Base-by-base conservation (phyloP, 192 early-diverging fungal genomes). In the Tieghemiomyces parasiticus region DNA sequence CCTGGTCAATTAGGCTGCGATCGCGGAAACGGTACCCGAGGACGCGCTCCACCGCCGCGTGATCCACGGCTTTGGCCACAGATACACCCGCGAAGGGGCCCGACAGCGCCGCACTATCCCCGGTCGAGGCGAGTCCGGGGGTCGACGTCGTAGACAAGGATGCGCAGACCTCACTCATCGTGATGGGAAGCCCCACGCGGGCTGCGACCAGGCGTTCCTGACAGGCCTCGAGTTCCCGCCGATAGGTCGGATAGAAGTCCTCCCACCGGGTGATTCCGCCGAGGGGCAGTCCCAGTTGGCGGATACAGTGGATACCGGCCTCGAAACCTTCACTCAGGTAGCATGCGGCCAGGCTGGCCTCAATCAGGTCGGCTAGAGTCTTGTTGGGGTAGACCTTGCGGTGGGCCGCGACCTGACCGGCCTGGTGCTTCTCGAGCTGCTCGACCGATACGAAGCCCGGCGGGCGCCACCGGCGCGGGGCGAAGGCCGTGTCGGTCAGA, bases 21-120 rank as follows among this genome's bases (percentile, higher is more conserved):
- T 87, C 74, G 44, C 81, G 75, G 74, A 93, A 93, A 30, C 55
- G 68, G 62, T 92, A 87, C 2, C 81, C 76, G 10, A 78, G 55
- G 9, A 74, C 61, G 28, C 71, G 54, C 47, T 72, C 63, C 13
- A 80, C 30, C 6, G 55, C 62, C 16, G 58, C 52, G n/a, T 74
- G 4, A 31, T 72, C 58, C 1, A 74, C 33, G 14, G 14, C 46
- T 10, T 10, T 16, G 32, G 28, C 14, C 29, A 16, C 16, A n/a
- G n/a, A n/a, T 14, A 33, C 6, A 16, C 8, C 8, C 8, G 51
- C 28, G 29, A 6, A 6, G 6, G 32, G 32, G 8, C 6, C 8
- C 38, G 16, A 16, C 38, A 6, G 16, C 8, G 38, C 38, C 38
- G 6, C 8, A 16, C 16, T 16, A 6, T 10, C 16, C 8, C 38